Evolutionary conservation across 176 grass and related monocot genomes (phyloP).

Genomic region (Phragmites australis): DNA sequence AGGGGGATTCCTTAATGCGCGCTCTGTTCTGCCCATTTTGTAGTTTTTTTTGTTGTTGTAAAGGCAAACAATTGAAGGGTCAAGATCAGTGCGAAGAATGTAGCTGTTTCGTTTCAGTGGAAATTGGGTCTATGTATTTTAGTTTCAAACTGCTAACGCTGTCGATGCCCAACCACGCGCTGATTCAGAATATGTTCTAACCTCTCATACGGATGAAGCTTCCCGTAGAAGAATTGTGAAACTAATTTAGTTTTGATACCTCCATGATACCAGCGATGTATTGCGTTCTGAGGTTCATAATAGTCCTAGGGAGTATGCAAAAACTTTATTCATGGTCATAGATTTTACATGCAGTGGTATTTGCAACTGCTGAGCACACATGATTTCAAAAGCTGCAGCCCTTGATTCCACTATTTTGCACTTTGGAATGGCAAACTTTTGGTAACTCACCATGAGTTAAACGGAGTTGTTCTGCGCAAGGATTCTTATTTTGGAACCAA

Average conservation of each 20-base stretch:
- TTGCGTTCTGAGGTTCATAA: neutral
- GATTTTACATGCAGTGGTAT: neutral
- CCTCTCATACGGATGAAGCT: neutral
- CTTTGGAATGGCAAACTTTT: neutral
- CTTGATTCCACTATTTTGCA: neutral
- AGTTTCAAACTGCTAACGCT: neutral
- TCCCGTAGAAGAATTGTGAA: neutral
- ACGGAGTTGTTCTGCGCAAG: neutral
- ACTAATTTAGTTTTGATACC: neutral
- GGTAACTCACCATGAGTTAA: neutral
- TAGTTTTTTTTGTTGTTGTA: neutral
- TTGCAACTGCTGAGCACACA: neutral
- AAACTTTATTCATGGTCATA: neutral
- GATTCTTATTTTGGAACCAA: neutral
- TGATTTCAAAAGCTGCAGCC: neutral
- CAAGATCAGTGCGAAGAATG: neutral
- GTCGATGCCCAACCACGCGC: neutral
- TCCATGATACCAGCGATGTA: neutral
- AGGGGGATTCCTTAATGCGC: neutral
- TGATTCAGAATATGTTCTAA: conserved; percentile 4
- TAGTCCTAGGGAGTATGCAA: neutral
- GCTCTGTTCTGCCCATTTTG: neutral
- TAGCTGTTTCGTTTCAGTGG: neutral
- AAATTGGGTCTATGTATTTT: neutral
- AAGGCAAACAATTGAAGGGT: neutral